Percentiles rank a stretch among this genome's conserved stretches.
Conservation (phyloP, 805 yeast genomes). For the Wickerhamiella kazuoi region DNA sequence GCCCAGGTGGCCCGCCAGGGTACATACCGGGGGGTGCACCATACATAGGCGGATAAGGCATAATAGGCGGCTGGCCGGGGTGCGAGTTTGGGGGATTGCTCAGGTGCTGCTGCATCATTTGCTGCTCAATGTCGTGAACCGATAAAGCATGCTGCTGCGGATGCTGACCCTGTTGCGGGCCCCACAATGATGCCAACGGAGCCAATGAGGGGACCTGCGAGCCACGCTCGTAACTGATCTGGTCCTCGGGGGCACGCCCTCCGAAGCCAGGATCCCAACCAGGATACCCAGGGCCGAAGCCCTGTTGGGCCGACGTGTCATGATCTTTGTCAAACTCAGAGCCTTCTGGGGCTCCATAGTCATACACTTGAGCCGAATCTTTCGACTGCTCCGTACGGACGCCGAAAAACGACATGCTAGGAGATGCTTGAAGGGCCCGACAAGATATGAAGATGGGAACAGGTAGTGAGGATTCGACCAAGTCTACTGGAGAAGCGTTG, state of each 20-base stretch:
- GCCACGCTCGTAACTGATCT: slow-evolving; percentile 15
- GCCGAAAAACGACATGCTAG: slow-evolving; percentile 4
- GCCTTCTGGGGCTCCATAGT: slow-evolving; percentile 5
- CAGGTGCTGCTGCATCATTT: slow-evolving; percentile 4
- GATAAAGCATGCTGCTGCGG: slow-evolving; percentile 4
- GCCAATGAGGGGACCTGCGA: slow-evolving; percentile 25
- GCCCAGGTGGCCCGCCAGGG: background rate
- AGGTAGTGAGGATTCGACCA: too few relatives aligned
- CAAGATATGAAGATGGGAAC: too few relatives aligned
- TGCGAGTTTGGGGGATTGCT: slow-evolving; percentile 1
- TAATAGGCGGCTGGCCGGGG: background rate
- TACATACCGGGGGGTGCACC: slow-evolving; percentile 2
- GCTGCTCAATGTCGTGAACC: slow-evolving; percentile 7
- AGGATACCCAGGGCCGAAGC: slow-evolving; percentile 42
- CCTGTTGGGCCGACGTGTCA: slow-evolving; percentile 66
- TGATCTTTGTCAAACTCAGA: slow-evolving; percentile 36
- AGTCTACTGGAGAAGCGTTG: too few relatives aligned
- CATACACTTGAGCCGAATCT: slow-evolving; percentile 3
- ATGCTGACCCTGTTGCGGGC: slow-evolving; percentile 19
- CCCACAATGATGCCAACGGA: slow-evolving; percentile 64
- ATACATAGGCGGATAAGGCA: background rate
- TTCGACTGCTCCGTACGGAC: background rate
- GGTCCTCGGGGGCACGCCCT: slow-evolving; percentile 21
- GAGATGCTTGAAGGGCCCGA: too few relatives aligned
- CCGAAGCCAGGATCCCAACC: slow-evolving; percentile 55